phyloP scores from a whole-genome alignment of 2,329 filamentous ascomycete genomes.

The Claviceps purpurea region DNA sequence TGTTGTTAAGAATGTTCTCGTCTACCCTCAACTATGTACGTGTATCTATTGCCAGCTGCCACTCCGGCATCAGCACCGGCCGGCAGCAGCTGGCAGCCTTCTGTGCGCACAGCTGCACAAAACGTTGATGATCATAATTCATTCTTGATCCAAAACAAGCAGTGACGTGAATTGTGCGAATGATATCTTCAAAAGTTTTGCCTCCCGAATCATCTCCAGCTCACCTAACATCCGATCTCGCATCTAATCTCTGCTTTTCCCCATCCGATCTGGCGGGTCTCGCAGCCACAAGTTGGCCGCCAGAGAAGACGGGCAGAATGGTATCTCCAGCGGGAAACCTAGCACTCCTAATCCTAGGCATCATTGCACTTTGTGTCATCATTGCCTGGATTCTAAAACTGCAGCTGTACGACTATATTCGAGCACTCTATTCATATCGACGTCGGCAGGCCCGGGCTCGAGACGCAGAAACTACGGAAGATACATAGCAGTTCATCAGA shows the following conservation, averaged over 20 bases:
- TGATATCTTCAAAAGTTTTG: background rate
- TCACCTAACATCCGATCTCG: background rate
- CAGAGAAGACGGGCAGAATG: slow-evolving; percentile 1
- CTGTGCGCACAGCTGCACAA: background rate
- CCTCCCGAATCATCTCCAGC: background rate
- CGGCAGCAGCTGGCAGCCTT: slow-evolving; percentile 1
- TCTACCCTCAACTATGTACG: no score
- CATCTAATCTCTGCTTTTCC: background rate
- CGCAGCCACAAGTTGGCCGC: background rate
- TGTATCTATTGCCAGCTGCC: background rate
- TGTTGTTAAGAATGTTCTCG: no score
- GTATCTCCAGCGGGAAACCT: slow-evolving; percentile 11
- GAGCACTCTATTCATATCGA: slow-evolving; percentile 12
- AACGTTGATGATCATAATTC: background rate
- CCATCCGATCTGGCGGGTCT: background rate
- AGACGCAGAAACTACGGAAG: background rate
- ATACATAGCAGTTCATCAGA: no score
- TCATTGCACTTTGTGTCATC: slow-evolving; percentile 16
- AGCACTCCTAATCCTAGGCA: slow-evolving; percentile 18
- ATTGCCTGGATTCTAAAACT: slow-evolving; percentile 18
- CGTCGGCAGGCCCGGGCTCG: background rate
- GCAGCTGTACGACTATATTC: slow-evolving; percentile 17
- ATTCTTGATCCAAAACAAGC: background rate
- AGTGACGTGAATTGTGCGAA: background rate
- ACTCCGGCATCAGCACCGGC: background rate